Base-by-base conservation (phyloP, 1,139 yeast genomes). In the Yamadazyma atmosphaerica region DNA sequence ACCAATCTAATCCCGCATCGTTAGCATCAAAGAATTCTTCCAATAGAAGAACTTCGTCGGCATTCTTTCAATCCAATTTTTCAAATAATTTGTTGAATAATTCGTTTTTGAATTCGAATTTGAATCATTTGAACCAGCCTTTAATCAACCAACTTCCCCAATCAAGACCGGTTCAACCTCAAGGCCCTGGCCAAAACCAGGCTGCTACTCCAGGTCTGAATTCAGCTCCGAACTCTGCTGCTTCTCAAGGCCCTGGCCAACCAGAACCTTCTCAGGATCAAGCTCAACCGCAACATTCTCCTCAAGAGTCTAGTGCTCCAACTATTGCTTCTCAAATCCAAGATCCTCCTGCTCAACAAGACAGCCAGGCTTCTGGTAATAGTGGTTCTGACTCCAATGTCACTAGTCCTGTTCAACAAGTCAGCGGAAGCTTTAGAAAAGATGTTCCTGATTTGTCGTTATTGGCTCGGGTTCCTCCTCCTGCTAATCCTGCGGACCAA, bases 401-500 rank as follows among this genome's bases (percentile, higher is more conserved):
- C 8, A 47, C 50, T 12, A 46, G 49, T 33, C 58, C 52, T 12
- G 49, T 40, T 18, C 45, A 48, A 40, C 47, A 42, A 38, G 49
- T 39, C 22, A 32, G 36, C 17, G 39, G 54, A 25, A 42, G 24
- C 22, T 39, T 51, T 28, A 36, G 52, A 18, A 70, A 65, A 45
- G 75, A 68, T 48, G 71, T 84, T n/a, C 88, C 87, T 10, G 92
- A 85, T 55, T 68, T 84, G 47, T 81, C 88, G 1, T 64, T 84
- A 35, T 64, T 85, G 35, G 88, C 90, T 0, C 65, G 87, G 45
- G 88, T 90, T 17, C 90, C 96, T 26, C 96, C 97, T 1, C 98
- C 98, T 3, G 96, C 96, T 2, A 92, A 92, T 54, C 98, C 98
- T 1, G 98, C 98, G 2, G 98, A 92, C 63, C 98, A 92, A 64